phyloP scores from a whole-genome alignment of 2,329 filamentous ascomycete species.

The Neofusicoccum umdonicola region DNA sequence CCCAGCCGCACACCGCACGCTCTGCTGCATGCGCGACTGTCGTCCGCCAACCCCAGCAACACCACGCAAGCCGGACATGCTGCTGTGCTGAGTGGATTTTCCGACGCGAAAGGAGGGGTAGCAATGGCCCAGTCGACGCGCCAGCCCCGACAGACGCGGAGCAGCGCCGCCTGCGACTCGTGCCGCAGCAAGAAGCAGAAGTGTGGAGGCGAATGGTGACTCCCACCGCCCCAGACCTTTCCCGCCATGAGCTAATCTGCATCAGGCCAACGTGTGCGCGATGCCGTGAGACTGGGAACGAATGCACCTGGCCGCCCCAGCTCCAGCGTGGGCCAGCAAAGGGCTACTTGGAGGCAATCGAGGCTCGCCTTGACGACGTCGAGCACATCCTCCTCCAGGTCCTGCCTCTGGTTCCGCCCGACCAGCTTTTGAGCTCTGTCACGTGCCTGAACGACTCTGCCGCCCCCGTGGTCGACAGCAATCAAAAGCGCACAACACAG shows the following conservation, averaged over 20 bases:
- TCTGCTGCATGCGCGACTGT: not conserved
- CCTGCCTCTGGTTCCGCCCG: constrained; percentile 5
- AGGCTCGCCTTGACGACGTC: constrained; percentile 17
- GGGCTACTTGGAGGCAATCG: constrained; percentile 17
- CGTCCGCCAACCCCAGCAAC: not conserved
- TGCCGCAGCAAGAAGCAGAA: constrained; percentile 18
- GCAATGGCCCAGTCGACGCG: constrained; percentile 14
- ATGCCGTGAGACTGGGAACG: constrained; percentile 15
- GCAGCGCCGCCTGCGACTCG: constrained; percentile 16
- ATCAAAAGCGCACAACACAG: constrained; percentile 16
- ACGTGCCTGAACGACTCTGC: not conserved
- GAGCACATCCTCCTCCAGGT: constrained; percentile 16
- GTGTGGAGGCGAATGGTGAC: constrained; percentile 18
- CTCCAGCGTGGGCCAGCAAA: constrained; percentile 18
- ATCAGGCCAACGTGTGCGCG: constrained; percentile 13
- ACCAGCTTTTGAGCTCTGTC: constrained; percentile 10
- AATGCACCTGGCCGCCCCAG: constrained; percentile 15
- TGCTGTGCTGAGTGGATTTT: not conserved
- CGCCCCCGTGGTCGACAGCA: not conserved
- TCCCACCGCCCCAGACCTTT: not conserved
- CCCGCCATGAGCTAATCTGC: not conserved
- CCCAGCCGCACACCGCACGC: not conserved
- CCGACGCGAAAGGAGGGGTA: not conserved
- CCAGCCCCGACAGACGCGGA: constrained; percentile 15
- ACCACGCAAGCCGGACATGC: not conserved